Base-by-base conservation (phyloP, 148 eudicot genomes). In the Bassia scoparia region DNA sequence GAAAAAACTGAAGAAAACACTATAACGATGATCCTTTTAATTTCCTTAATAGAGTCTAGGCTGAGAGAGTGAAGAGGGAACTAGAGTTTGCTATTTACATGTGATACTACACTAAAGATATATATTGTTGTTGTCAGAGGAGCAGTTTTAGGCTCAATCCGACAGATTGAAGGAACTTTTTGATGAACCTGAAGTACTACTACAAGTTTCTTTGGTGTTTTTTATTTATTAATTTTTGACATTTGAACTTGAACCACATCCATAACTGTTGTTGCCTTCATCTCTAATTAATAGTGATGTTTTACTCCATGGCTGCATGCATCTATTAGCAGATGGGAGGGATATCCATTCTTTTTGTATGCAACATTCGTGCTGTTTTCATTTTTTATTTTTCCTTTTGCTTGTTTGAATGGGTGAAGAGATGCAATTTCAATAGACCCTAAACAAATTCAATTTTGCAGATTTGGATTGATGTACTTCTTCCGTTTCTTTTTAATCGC, bases 81-180 rank as follows among this genome's bases (percentile, higher is more conserved):
- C n/a, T n/a, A n/a, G n/a, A n/a, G n/a, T n/a, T n/a, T n/a, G n/a
- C n/a, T n/a, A n/a, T n/a, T n/a, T n/a, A n/a, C n/a, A n/a, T n/a
- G n/a, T n/a, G n/a, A n/a, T n/a, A n/a, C n/a, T n/a, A n/a, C 54
- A 21, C 50, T 61, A 4, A 49, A 34, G 12, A 20, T 33, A 23
- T 63, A 63, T 71, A 63, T 68, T 53, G 30, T 67, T 72, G 65
- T 41, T 72, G 73, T 61, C 86, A 86, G 89, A 79, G 84, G 70
- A 50, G 69, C 5, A 83, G 89, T 74, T 81, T 86, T 37, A 86
- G 79, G 67, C 69, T 86, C 78, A 86, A 86, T 71, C 82, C 59
- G 89, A 83, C 30, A 76, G 67, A 34, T 78, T 83, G 67, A 79
- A 83, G 77, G 81, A 78, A 55, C 81, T 83, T 24, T 81, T 85